A percentile compares a stretch with the other conserved stretches of the same genome.
Conservation (phyloP, 1,284 basidiomycete species). For the Waitea zeae region DNA sequence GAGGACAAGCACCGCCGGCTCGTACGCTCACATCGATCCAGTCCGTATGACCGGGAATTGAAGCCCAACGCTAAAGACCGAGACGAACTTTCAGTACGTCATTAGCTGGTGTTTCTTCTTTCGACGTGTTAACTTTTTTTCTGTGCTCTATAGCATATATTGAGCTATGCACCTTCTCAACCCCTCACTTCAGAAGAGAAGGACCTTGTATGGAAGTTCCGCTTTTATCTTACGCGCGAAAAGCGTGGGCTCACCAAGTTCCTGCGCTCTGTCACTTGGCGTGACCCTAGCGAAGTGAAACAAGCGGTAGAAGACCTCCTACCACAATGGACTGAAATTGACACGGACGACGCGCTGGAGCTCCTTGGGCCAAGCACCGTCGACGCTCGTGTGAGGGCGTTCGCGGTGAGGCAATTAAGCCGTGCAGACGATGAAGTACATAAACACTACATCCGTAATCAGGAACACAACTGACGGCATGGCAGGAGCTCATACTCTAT, state of each 20-base stretch:
- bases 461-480: background rate
- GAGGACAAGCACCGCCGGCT: constrained; percentile 94
- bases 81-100: constrained; percentile 79
- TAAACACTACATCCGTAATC: constrained; percentile 4
- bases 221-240: constrained; percentile 87
- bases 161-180: constrained; percentile 84
- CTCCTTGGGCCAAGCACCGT: constrained; percentile 83
- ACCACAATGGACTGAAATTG: constrained; percentile 95
- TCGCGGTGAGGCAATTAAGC: constrained; percentile 83
- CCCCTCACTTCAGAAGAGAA: constrained; percentile 83
- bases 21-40: constrained; percentile 87
- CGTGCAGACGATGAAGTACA: constrained; percentile 88
- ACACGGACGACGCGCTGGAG: constrained; percentile 92
- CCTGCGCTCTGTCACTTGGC: constrained; percentile 95
- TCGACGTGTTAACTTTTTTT: constrained; percentile 1
- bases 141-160: constrained; percentile 46
- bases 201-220: constrained; percentile 96
- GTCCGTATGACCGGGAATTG: constrained; percentile 87
- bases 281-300: constrained; percentile 89
- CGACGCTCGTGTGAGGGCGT: constrained; percentile 83
- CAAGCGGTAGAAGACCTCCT: constrained; percentile 94
- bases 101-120: constrained; percentile 2
- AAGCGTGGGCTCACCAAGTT: constrained; percentile 94
- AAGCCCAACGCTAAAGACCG: constrained; percentile 93
- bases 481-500: constrained; percentile 81